phyloP scores from a whole-genome alignment of 2,329 filamentous ascomycete genomes.

The Grosmannia serpens region DNA sequence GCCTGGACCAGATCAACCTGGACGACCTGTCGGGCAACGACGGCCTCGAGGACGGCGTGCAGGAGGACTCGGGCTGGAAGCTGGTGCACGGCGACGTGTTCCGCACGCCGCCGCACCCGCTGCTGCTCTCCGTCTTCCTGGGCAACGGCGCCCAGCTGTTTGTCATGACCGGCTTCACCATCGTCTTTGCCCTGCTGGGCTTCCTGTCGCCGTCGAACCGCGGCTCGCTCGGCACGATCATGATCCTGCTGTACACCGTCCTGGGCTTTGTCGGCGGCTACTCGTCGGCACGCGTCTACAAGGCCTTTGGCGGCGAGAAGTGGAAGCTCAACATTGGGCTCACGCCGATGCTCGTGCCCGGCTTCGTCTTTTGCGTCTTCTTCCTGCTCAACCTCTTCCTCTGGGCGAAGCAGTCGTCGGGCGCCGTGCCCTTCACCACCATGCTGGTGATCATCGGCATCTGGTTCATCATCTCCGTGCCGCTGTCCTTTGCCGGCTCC shows the following conservation, averaged over 20 bases:
- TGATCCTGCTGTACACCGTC: constrained; percentile 85
- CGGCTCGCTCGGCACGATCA: constrained; percentile 84
- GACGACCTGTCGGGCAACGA: constrained; percentile 75
- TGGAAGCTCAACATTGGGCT: constrained; percentile 92
- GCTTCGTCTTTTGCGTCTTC: constrained; percentile 75
- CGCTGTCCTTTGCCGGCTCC: constrained; percentile 77
- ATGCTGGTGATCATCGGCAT: constrained; percentile 91
- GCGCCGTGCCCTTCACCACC: constrained; percentile 89
- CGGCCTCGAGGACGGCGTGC: constrained; percentile 90
- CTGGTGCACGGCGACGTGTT: constrained; percentile 96
- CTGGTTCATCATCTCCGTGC: constrained; percentile 95
- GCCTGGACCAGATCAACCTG: constrained; percentile 79
- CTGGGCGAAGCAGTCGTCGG: constrained; percentile 84
- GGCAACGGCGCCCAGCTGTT: constrained; percentile 95
- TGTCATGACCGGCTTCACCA: constrained; percentile 93
- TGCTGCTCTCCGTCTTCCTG: constrained; percentile 76
- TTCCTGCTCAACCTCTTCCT: constrained; percentile 95
- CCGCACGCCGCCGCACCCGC: constrained; percentile 69
- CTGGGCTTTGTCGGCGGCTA: constrained; percentile 92
- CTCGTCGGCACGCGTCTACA: constrained; percentile 81
- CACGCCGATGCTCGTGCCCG: constrained; percentile 77
- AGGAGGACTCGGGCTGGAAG: constrained; percentile 98
- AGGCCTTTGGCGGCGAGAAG: constrained; percentile 78
- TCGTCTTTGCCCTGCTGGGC: constrained; percentile 83
- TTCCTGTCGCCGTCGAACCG: constrained; percentile 94